These are phyloP conservation scores for Cryphonectria nitschkei DNA, from an alignment of 2,329 filamentous ascomycete genomes.

Conservation along the genomic window DNA sequence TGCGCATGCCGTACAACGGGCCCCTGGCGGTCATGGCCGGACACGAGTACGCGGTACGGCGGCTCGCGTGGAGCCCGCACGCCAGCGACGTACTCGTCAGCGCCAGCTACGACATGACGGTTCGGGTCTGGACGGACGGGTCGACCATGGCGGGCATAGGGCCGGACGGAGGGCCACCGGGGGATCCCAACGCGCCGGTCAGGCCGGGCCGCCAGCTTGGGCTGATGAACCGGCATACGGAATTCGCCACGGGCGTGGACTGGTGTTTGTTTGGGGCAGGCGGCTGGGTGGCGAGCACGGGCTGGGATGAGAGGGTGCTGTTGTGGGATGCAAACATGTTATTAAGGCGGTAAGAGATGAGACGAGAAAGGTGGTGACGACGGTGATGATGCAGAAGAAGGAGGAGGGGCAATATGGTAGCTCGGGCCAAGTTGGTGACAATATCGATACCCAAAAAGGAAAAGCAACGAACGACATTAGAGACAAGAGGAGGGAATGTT, in stretches of 20 bases:
- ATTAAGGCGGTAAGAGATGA: slow-evolving; percentile 33
- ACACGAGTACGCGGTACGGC: slow-evolving; percentile 88
- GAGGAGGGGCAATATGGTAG: background rate
- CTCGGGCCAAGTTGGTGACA: background rate
- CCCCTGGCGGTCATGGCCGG: slow-evolving; percentile 77
- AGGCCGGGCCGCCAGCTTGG: slow-evolving; percentile 73
- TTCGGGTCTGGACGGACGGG: slow-evolving; percentile 87
- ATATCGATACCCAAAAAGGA: slow-evolving; percentile 27
- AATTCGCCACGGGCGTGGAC: slow-evolving; percentile 94
- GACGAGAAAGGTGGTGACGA: background rate
- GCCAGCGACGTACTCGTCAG: slow-evolving; percentile 84
- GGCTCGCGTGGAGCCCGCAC: slow-evolving; percentile 91
- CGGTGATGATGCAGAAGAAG: background rate
- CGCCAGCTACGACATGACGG: slow-evolving; percentile 98
- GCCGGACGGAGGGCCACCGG: background rate
- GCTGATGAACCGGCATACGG: slow-evolving; percentile 89
- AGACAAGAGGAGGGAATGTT: background rate
- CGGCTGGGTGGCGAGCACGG: slow-evolving; percentile 92
- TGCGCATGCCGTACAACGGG: slow-evolving; percentile 73
- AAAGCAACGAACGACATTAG: background rate
- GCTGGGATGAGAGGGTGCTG: slow-evolving; percentile 90
- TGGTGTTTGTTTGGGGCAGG: slow-evolving; percentile 97
- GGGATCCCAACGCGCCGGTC: slow-evolving; percentile 40
- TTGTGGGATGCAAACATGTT: slow-evolving; percentile 83
- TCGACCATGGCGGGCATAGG: slow-evolving; percentile 39